Evolutionary conservation across 768 basidiomycete genomes (phyloP).

Genomic region (Leccinum variicolor): DNA sequence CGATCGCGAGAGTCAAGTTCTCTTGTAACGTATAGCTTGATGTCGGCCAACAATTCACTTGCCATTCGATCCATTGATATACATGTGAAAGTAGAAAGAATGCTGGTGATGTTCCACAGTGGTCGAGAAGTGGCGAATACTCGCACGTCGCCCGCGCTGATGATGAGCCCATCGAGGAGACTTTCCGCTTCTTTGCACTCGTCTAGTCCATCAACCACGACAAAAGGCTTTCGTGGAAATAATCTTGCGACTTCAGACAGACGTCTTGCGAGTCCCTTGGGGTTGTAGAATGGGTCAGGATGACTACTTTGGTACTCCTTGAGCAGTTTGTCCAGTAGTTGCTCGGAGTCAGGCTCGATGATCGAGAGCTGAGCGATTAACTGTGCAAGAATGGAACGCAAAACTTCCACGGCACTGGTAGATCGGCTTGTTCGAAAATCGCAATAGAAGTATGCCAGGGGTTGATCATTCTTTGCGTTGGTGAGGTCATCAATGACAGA

Average conservation of each 20-base stretch:
- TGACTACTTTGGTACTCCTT: background rate
- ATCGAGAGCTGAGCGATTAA: background rate
- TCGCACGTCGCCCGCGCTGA: background rate
- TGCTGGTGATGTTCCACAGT: background rate
- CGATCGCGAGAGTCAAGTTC: conserved; percentile 8
- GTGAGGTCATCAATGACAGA: background rate
- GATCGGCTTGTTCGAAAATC: conserved; percentile 13
- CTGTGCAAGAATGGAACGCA: conserved; percentile 21
- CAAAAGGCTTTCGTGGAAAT: conserved; percentile 1
- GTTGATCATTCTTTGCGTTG: background rate
- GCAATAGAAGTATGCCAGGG: conserved; percentile 21
- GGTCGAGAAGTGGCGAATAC: conserved; percentile 12
- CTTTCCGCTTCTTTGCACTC: conserved; percentile 14
- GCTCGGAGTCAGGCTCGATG: background rate
- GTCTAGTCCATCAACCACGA: conserved; percentile 21
- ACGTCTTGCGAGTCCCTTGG: background rate
- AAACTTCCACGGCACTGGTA: conserved; percentile 9
- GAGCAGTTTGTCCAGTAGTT: conserved; percentile 4
- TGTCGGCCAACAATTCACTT: conserved; percentile 7
- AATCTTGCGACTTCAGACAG: background rate
- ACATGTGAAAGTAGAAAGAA: conserved; percentile 2
- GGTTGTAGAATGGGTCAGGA: background rate
- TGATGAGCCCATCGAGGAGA: conserved; percentile 11
- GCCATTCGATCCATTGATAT: conserved; percentile 9
- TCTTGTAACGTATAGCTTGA: conserved; percentile 2